A percentile compares a stretch with the other conserved stretches of the same genome.
Conservation (phyloP, 257 asterid species). For the Solanum gracilifrons region DNA sequence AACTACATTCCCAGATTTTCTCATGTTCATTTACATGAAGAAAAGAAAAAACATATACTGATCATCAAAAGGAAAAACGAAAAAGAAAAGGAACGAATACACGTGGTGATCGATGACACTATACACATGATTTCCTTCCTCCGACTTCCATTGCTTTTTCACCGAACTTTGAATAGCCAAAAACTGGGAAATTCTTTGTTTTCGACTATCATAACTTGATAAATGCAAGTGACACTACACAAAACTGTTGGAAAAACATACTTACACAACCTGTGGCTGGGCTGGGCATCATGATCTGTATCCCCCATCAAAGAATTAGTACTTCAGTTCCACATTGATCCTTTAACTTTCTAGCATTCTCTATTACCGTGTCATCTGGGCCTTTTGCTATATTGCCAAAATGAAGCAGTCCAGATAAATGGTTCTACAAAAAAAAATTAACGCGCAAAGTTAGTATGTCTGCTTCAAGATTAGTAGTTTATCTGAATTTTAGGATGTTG, state of each 20-base stretch:
- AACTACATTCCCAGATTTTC: neutral
- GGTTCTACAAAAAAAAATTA: neutral
- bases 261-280: neutral
- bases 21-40: neutral
- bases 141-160: neutral
- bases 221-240: neutral
- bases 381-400: neutral
- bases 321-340: neutral
- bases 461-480: neutral
- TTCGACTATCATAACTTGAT: neutral
- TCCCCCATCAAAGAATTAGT: neutral
- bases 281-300: neutral
- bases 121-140: neutral
- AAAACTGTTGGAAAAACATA: neutral
- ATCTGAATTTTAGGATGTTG: neutral
- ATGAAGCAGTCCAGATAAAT: neutral
- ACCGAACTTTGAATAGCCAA: neutral
- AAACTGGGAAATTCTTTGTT: neutral
- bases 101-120: neutral
- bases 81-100: neutral
- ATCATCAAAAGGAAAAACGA: neutral
- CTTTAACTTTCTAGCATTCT: constrained; percentile 8
- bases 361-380: neutral
- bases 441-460: neutral
- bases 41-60: neutral